Percentiles rank a stretch among this genome's conserved stretches.
Evolutionary conservation across 2,329 filamentous ascomycete genomes (phyloP).

Genomic region (Fusarium pilosicola): DNA sequence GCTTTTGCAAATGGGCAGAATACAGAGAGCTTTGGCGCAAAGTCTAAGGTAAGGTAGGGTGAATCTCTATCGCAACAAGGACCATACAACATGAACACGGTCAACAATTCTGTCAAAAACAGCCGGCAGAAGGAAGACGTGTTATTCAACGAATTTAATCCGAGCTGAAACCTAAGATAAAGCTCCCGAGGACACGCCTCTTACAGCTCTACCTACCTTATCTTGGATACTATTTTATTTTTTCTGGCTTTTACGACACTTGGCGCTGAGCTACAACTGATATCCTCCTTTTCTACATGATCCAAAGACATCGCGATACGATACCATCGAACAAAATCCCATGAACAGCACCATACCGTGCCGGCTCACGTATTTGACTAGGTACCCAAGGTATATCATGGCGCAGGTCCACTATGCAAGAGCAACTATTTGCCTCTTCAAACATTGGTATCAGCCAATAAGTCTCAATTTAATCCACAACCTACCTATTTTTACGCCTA

Average conservation of each 20-base stretch:
- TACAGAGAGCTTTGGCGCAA: slow-evolving; percentile 66
- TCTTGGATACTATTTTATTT: not conserved
- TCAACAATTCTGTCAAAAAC: not conserved
- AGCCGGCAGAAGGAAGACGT: not conserved
- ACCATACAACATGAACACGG: not conserved
- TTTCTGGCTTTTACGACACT: not conserved
- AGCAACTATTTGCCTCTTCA: not conserved
- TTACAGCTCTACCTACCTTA: not conserved
- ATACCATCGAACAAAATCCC: not conserved
- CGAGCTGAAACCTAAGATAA: not conserved
- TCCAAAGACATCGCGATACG: slow-evolving; percentile 1
- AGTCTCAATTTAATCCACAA: not conserved
- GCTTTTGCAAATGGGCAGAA: slow-evolving; percentile 67
- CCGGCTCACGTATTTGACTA: not conserved
- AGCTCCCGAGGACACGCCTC: not conserved
- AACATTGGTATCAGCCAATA: not conserved
- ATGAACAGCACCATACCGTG: not conserved
- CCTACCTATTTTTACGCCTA: not conserved
- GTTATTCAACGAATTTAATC: not conserved
- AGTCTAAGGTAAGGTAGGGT: slow-evolving; percentile 36
- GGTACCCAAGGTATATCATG: not conserved
- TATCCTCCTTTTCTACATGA: slow-evolving; percentile 3
- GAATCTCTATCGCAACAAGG: not conserved
- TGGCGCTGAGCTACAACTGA: not conserved
- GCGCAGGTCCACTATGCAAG: not conserved